These are phyloP conservation scores for Alternaria burnsii DNA, from an alignment of 2,329 filamentous ascomycete species.

Conservation along the genomic window DNA sequence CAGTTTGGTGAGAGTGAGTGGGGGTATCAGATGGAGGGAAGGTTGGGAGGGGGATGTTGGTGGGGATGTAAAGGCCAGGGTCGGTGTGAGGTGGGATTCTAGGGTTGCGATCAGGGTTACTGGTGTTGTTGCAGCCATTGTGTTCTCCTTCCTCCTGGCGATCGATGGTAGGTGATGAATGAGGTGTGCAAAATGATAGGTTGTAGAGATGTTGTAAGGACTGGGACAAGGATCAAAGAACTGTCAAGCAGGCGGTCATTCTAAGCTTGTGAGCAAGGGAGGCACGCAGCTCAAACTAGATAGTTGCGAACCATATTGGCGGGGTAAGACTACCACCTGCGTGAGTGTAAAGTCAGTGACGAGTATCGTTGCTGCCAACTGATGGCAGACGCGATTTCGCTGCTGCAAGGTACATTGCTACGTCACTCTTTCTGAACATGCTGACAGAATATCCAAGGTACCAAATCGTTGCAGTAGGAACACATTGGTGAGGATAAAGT, in stretches of 20 bases:
- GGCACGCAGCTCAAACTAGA: neutral
- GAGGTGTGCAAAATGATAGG: neutral
- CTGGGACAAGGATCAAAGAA: neutral
- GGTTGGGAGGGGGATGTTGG: constrained; percentile 17
- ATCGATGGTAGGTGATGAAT: neutral
- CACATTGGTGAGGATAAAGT: neutral
- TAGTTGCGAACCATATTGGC: neutral
- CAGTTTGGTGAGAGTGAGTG: constrained; percentile 31
- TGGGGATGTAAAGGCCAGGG: constrained; percentile 13
- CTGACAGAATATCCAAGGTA: neutral
- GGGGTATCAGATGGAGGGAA: constrained; percentile 29
- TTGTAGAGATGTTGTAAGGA: neutral
- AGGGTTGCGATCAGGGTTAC: constrained; percentile 35
- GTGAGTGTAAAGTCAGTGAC: neutral
- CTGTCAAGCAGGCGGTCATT: neutral
- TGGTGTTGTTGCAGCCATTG: constrained; percentile 8
- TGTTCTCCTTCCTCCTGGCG: neutral
- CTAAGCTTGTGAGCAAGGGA: neutral
- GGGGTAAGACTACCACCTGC: neutral
- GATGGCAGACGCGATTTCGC: neutral
- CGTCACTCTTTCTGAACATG: neutral
- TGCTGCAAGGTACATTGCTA: neutral
- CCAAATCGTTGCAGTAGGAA: neutral
- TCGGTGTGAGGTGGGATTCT: constrained; percentile 36
- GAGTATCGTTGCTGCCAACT: neutral